Evolutionary conservation across 805 yeast species (phyloP), one percentile per base, ranked within the genome.

Genomic region (Tetrapisispora iriomotensis): DNA sequence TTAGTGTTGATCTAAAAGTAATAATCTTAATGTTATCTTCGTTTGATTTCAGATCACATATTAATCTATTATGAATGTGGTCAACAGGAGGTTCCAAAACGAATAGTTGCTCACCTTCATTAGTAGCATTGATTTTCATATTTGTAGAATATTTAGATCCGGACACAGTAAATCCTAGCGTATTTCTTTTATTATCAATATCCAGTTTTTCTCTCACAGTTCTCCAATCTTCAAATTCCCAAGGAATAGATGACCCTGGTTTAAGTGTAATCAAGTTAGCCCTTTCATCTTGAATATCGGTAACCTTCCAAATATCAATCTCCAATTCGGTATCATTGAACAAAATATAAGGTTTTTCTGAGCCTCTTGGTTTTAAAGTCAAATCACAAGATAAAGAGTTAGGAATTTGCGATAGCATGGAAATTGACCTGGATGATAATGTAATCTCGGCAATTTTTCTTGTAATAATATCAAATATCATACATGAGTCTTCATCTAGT

Each of bases 211-310:
- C 95, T 59, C 98, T 78, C 19, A 87, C 73, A 23, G 71, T 70
- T 45, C 84, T 70, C 96, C 97, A 92, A 54, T 90, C 96, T 51
- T 88, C 95, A 65, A 94, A 94, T 29, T 87, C 78, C 96, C 97
- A 92, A 1, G 84, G 81, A 4, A 74, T 56, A 4, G 61, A 58
- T 5, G 72, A 75, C 1, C 73, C 72, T 37, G 76, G 67, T 29
- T 64, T 58, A 13, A 83, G 53, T 0, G 50, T 28, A 0, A 70
- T 65, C 13, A 60, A 24, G 1, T 48, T 50, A 8, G 43, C 38
- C 12, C 45, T 48, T 21, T 46, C 54, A 2, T 59, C 56, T 3
- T 52, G 51, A 23, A 56, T 51, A 8, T 62, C 67, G 36, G 61
- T 47, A 24, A 82, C 84, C n/a, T 78, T 71, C 96, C 96, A 88